Evolutionary conservation across 2,329 filamentous ascomycete genomes (phyloP), one percentile per base, ranked within the genome.

Genomic region (Ophiostoma sp.): DNA sequence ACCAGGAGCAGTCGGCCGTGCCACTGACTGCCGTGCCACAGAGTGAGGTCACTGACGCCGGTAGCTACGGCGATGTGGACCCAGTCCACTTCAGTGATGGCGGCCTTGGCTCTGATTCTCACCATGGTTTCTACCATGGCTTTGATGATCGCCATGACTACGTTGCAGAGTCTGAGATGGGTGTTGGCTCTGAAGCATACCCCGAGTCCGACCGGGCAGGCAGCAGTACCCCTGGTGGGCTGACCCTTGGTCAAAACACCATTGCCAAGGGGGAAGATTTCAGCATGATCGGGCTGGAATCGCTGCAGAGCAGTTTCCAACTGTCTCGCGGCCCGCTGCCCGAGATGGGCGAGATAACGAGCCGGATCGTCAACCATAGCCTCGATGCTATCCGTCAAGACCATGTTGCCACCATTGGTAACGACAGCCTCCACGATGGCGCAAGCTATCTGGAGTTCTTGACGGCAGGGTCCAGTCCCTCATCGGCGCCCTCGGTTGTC

Each of bases 331-430:
- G 83, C 0, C 72, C 74, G 1, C 75, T 78, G 3, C 77, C 80
- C 8, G 82, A 85, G 42, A 78, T 85, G 71, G 85, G 84, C 4
- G 84, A 87, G 18, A 81, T 82, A 44, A 86, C 85, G 0, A 85
- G 81, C 67, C 74, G 83, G 55, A 85, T 87, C 64, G 84, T 87
- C 67, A 85, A 83, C 72, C 81, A 80, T 47, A 84, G 83, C 0
- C 74, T 87, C 7, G 82, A 85, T 71, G 81, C 81, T 3, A 73
- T 86, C 47, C 79, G 83, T 52, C 80, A 76, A 73, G 75, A 68
- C 16, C 38, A 68, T n/a, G 64, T 66, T 8, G 27, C 18, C 63
- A 58, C 3, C 45, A 5, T 5, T 14, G 64, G 44, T 16, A 49
- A 66, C 38, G 45, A 38, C 65, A 63, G 60, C 9, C 65, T 66